These are phyloP conservation scores for Mycena rosella DNA, from an alignment of 768 basidiomycete species.

Conservation along the genomic window DNA sequence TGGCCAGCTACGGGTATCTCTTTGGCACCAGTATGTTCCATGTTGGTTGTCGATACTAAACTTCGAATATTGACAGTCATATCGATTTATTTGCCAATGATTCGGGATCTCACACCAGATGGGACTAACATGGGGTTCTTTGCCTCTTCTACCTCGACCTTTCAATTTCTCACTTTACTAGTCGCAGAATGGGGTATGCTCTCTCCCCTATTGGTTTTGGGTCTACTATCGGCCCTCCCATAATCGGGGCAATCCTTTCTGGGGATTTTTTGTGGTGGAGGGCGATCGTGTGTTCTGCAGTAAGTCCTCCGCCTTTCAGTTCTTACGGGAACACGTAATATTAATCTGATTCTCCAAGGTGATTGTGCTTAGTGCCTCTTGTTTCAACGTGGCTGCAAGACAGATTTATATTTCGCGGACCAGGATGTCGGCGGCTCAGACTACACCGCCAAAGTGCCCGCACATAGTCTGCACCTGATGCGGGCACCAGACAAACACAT, in stretches of 20 bases:
- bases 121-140: slow-evolving; percentile 24
- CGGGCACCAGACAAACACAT: no score
- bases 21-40: slow-evolving; percentile 22
- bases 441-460: no score
- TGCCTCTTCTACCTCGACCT: not conserved
- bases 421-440: no score
- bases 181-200: slow-evolving; percentile 22
- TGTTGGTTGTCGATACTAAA: not conserved
- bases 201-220: slow-evolving; percentile 23
- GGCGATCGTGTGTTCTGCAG: slow-evolving; percentile 24
- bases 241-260: slow-evolving; percentile 23
- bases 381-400: slow-evolving; percentile 23
- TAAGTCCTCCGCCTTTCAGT: not conserved
- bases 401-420: slow-evolving; percentile 13
- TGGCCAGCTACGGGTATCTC: slow-evolving; percentile 28
- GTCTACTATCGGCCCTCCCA: slow-evolving; percentile 18
- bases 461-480: no score
- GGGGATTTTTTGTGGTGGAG: slow-evolving; percentile 23
- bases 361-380: slow-evolving; percentile 14
- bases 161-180: not conserved
- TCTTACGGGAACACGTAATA: not conserved
- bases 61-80: slow-evolving; percentile 9
- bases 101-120: slow-evolving; percentile 23
- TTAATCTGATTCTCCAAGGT: slow-evolving; percentile 2
- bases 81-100: slow-evolving; percentile 29